Conservation (phyloP, 805 yeast species). For the Metschnikowia aberdeeniae region DNA sequence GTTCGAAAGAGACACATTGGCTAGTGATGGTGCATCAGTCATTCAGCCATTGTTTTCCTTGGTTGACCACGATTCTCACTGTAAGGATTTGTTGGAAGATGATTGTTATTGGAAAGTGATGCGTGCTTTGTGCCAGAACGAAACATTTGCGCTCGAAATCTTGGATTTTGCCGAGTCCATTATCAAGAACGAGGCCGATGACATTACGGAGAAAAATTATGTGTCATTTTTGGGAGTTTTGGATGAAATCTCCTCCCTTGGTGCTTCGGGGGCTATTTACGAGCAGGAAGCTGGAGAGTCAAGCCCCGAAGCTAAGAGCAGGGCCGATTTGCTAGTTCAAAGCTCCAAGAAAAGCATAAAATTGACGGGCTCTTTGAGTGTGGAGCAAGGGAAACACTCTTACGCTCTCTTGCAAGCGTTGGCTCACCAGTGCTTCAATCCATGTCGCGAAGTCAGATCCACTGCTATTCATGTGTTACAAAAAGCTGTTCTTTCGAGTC, state of each 20-base stretch:
- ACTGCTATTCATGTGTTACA: slow-evolving; percentile 64
- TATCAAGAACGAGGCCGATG: slow-evolving; percentile 27
- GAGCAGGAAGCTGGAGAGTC: slow-evolving; percentile 47
- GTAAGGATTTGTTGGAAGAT: slow-evolving; percentile 29
- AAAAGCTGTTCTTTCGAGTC: slow-evolving; percentile 42
- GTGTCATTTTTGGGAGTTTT: slow-evolving; percentile 65
- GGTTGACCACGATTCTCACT: slow-evolving; percentile 39
- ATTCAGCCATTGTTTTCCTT: slow-evolving; percentile 49
- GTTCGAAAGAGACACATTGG: slow-evolving; percentile 41
- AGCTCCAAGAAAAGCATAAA: slow-evolving; percentile 59
- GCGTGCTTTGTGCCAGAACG: slow-evolving; percentile 44
- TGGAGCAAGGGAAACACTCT: slow-evolving; percentile 34
- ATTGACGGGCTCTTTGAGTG: slow-evolving; percentile 52
- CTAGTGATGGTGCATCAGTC: slow-evolving; percentile 42
- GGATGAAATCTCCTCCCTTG: slow-evolving; percentile 78
- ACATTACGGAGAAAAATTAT: slow-evolving; percentile 48
- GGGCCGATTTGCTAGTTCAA: slow-evolving; percentile 45
- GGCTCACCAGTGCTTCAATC: slow-evolving; percentile 86
- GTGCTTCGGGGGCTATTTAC: slow-evolving; percentile 74
- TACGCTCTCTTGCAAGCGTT: slow-evolving; percentile 74
- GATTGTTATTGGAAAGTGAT: slow-evolving; percentile 53
- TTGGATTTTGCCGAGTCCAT: slow-evolving; percentile 46
- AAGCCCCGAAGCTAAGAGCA: slow-evolving; percentile 40
- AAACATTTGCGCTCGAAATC: slow-evolving; percentile 40
- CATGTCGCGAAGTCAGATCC: slow-evolving; percentile 70